Percentiles rank a stretch among this genome's conserved stretches.
Conservation (phyloP, 2,329 filamentous ascomycete genomes). For the Westerdykella ornata region DNA sequence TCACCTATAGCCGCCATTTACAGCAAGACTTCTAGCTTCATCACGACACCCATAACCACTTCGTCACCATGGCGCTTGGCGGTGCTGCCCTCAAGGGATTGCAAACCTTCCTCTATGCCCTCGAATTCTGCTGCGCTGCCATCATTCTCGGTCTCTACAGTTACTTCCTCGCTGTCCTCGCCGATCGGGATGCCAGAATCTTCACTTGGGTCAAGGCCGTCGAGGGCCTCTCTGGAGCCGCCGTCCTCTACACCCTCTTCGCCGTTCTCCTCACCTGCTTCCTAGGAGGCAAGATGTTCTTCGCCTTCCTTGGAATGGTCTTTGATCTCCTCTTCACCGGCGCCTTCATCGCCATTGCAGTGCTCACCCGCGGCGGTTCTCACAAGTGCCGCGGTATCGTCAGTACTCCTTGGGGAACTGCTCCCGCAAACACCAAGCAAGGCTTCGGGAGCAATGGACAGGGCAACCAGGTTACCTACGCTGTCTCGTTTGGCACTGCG, state of each 20-base stretch:
- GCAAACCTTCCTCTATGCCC: constrained; percentile 64
- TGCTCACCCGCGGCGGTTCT: constrained; percentile 64
- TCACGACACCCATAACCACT: too few species aligned
- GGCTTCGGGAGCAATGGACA: constrained; percentile 41
- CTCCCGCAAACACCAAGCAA: constrained; percentile 47
- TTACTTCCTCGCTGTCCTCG: constrained; percentile 73
- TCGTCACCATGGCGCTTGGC: constrained; percentile 50
- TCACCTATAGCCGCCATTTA: too few species aligned
- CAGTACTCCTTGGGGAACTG: constrained; percentile 66
- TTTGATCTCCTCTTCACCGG: constrained; percentile 71
- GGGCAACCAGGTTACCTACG: constrained; percentile 40
- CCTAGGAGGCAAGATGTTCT: constrained; percentile 66
- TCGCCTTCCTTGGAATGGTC: constrained; percentile 65
- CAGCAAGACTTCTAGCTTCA: too few species aligned
- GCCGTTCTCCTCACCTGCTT: constrained; percentile 72
- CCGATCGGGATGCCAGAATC: constrained; percentile 58
- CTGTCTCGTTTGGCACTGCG: constrained; percentile 49
- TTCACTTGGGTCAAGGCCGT: constrained; percentile 63
- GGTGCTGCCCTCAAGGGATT: constrained; percentile 60
- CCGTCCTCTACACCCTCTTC: constrained; percentile 65
- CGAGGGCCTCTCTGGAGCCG: constrained; percentile 63
- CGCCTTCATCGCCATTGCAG: constrained; percentile 74
- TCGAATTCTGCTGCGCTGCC: constrained; percentile 66
- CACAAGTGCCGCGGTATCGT: constrained; percentile 55
- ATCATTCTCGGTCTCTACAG: constrained; percentile 70